Base-by-base conservation (phyloP, 1,284 basidiomycete species). In the Tilletia setariae region DNA sequence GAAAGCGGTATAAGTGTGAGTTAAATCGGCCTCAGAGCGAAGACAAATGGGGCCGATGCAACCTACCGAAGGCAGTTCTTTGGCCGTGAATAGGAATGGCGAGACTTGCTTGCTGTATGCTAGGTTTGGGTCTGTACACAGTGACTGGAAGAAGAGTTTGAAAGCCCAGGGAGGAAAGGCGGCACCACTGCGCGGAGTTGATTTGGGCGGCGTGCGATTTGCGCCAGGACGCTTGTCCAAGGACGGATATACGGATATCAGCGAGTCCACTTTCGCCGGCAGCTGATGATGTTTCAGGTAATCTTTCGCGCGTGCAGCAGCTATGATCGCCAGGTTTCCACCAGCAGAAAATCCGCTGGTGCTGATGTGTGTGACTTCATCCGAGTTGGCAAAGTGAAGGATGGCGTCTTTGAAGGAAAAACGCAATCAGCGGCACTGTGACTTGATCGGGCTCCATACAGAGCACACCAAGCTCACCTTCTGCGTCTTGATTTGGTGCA, bases 331-430 rank as follows among this genome's bases (percentile, higher is more conserved):
- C 9, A 61, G 21, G 28, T 35, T 61, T 25, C 25, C 56, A 11
- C 56, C 56, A 19, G 56, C 56, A 13, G 30, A 35, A 30, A 61
- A 61, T 25, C 56, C 56, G 9, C 30, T 35, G 56, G 28, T 30
- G 56, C 19, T 30, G 25, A 61, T 32, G 28, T 61, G 56, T 15
- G 56, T 61, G 23, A 30, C 32, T 8, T 25, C 28, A 16, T 25
- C 25, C 7, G 19, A 30, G 28, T 19, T 35, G 23, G 56, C 56
- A 35, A 61, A 61, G 56, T 61, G 56, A 2, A 61, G 56, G 56
- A 61, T 35, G 15, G 28, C 56, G 4, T 61, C 56, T 40, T 40
- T 4, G 11, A 40, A 11, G 35, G 35, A n/a, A n/a, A n/a, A n/a
- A n/a, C n/a, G n/a, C n/a, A n/a, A n/a, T n/a, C n/a, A n/a, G n/a